Conservation (phyloP, 441 rosid genomes). For the Lepidium campestre region DNA sequence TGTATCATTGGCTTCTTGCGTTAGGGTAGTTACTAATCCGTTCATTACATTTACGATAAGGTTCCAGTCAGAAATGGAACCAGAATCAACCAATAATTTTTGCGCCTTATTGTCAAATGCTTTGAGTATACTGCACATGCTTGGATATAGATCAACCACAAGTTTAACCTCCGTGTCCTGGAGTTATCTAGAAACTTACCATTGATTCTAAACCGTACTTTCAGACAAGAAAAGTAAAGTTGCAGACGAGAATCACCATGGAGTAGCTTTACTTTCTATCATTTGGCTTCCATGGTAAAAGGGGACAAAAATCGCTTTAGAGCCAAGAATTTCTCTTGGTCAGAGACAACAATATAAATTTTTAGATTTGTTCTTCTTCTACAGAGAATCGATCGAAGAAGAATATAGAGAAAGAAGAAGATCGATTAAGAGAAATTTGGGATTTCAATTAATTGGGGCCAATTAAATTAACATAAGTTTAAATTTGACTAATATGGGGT, state of each 20-base stretch:
- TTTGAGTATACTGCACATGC: constrained; percentile 48
- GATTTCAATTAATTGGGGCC: too few relatives aligned
- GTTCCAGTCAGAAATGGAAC: constrained; percentile 66
- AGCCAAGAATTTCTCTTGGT: constrained; percentile 37
- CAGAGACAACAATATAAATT: constrained; percentile 21
- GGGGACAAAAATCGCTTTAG: constrained; percentile 43
- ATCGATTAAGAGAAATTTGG: too few relatives aligned
- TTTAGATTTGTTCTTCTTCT: constrained; percentile 13
- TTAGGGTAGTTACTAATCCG: constrained; percentile 35
- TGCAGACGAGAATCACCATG: constrained; percentile 44
- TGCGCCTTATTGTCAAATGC: constrained; percentile 47
- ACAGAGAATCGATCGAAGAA: too few relatives aligned
- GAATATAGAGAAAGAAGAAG: too few relatives aligned
- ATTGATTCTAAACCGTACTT: constrained; percentile 51
- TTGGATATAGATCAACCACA: constrained; percentile 47
- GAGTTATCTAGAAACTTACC: constrained; percentile 43
- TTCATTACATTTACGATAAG: constrained; percentile 32
- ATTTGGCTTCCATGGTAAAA: constrained; percentile 39
- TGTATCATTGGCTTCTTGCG: constrained; percentile 57
- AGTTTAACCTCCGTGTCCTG: constrained; percentile 67
- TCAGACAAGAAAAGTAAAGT: constrained; percentile 51
- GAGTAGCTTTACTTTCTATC: constrained; percentile 36
- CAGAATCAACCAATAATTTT: constrained; percentile 37
- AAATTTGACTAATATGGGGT: too few relatives aligned
- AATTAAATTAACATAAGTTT: too few relatives aligned